phyloP scores from a whole-genome alignment of 495 filamentous ascomycete genomes.

The Penicillium flavigenum region DNA sequence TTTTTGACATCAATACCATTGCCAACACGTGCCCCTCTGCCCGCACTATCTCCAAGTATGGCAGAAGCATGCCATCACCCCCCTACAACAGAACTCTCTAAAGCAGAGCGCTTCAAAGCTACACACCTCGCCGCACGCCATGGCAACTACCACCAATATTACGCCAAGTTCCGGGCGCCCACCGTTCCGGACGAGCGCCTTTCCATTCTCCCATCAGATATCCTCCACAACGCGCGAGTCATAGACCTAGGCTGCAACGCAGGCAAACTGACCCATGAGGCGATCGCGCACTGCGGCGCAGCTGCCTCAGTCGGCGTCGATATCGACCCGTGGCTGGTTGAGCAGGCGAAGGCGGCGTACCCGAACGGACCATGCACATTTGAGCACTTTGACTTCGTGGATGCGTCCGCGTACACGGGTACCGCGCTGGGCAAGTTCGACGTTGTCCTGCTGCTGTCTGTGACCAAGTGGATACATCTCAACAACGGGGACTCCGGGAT shows the following conservation, averaged over 20 bases:
- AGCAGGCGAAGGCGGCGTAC: conserved; percentile 30
- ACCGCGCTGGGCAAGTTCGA: conserved; percentile 34
- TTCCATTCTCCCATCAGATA: conserved; percentile 31
- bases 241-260: conserved; percentile 34
- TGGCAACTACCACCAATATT: conserved; percentile 37
- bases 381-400: conserved; percentile 44
- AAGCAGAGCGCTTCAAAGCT: conserved; percentile 34
- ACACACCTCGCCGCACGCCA: conserved; percentile 32
- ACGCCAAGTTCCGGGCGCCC: conserved; percentile 30
- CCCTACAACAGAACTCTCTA: conserved; percentile 27
- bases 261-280: conserved; percentile 31
- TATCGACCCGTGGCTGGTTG: conserved; percentile 33
- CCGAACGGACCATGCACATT: conserved; percentile 32
- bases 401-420: conserved; percentile 54
- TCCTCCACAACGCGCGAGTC: conserved; percentile 30
- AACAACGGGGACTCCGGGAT: conserved; percentile 33
- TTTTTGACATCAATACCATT: conserved; percentile 13
- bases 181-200: conserved; percentile 31
- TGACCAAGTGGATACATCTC: conserved; percentile 33
- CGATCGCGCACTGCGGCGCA: conserved; percentile 28
- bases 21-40: conserved; percentile 12
- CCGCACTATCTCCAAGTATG: conserved; percentile 23
- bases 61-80: conserved; percentile 22
- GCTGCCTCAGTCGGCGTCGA: conserved; percentile 31
- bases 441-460: conserved; percentile 30